These are phyloP conservation scores for Lunasporangiospora selenospora DNA, from an alignment of 192 early-diverging fungal species.

Conservation along the genomic window DNA sequence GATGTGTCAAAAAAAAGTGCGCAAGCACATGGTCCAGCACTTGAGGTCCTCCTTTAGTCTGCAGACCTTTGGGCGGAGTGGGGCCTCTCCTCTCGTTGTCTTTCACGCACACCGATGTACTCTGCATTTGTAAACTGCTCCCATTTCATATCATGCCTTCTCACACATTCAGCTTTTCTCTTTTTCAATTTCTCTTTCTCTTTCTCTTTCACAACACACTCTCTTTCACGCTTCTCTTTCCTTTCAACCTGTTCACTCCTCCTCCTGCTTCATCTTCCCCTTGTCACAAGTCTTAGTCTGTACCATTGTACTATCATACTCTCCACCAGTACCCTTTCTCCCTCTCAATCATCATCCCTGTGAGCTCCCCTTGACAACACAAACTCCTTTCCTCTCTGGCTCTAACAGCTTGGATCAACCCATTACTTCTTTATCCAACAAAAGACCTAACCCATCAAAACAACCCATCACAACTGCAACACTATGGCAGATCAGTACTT, in stretches of 20 bases:
- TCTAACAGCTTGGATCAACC: background rate
- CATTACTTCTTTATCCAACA: background rate
- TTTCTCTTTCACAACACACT: background rate
- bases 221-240: background rate
- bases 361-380: background rate
- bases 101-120: slow-evolving; percentile 13
- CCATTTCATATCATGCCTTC: too few relatives aligned
- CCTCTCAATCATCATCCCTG: background rate
- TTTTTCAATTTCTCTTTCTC: too few relatives aligned
- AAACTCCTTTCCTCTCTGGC: background rate
- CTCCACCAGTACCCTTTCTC: background rate
- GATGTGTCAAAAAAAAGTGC: too few relatives aligned
- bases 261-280: background rate
- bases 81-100: background rate
- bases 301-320: background rate
- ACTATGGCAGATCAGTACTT: background rate
- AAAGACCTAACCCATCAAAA: background rate
- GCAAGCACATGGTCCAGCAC: background rate
- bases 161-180: too few relatives aligned
- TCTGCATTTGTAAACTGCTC: background rate
- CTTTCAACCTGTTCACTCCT: background rate
- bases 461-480: background rate
- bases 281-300: background rate
- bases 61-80: background rate
- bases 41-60: background rate